Evolutionary conservation across 2,329 filamentous ascomycete species (phyloP), one percentile per base, ranked within the genome.

Genomic region (Epichloe uncinata): DNA sequence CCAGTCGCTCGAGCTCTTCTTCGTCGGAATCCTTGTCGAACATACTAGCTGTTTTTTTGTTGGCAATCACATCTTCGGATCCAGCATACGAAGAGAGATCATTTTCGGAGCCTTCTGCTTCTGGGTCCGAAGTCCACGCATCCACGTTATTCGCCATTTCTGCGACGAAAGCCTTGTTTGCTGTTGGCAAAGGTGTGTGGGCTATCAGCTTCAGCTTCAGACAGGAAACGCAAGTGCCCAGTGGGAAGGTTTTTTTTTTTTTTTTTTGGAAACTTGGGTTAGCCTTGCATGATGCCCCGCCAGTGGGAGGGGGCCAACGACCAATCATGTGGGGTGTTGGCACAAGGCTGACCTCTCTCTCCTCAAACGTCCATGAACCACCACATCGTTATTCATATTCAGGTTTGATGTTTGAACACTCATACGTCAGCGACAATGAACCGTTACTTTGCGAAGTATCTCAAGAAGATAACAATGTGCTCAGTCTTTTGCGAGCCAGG

Each of bases 1-100:
- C 85, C 54, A 96, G 72, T 56, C 82, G 80, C 70, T 96, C 91
- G 33, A 96, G 79, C 63, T 91, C 87, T 61, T 85, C 81, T 65
- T 96, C 90, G 48, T 85, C 82, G 13, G 81, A 82, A 63, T 95
- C 88, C 63, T 91, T 93, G 47, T 85, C 82, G 49, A 63, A 65
- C 48, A 67, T 56, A 51, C 51, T 58, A 50, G 56, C 54, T 50
- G 54, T 57, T 49, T 57, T 62, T 56, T 59, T 65, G 56, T 50
- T 61, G 55, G 48, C 43, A 51, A 54, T 45, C 33, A 48, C 52
- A 13, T 62, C 61, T 34, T 63, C 61, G 30, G 60, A 62, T 20
- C 60, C 63, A 42, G 53, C 51, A 12, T 62, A 64, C 7, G 61
- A 62, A 11, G 52, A 52, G 18, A 55, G 47, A 7, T 64, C 61